Base-by-base conservation (phyloP, 2,329 filamentous ascomycete species). In the Uncinocarpus reesii region DNA sequence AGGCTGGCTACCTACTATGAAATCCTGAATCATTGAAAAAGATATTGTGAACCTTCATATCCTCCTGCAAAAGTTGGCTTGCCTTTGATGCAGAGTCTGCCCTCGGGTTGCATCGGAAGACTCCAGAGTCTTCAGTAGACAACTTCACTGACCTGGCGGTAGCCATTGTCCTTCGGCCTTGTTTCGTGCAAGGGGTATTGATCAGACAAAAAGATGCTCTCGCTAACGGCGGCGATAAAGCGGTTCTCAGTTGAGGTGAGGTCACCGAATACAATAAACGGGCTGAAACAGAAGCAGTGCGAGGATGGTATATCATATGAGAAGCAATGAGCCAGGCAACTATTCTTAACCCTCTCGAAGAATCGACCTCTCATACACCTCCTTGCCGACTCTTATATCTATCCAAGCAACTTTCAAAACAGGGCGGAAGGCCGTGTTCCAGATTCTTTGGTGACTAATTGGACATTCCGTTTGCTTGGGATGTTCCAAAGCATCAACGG, bases 11-110 rank as follows among this genome's bases (percentile, higher is more conserved):
- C 59, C 29, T 52, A 70, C 67, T 86, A 60, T 95, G 89, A 53
- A 84, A 93, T 0, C 83, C 83, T 1, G 65, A 60, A 0, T 74
- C 52, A 52, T 92, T 93, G 72, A 88, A 94, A 67, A 83, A 93
- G 50, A 88, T 82, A 60, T 94, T 84, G 57, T 88, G 78, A 28
- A 67, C 68, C 23, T 76, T 77, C 54, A 92, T 75, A 59, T 95
- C 88, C 49, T 80, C 70, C 61, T 94, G 85, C 15, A 95, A 68
- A 3, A 94, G 66, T 53, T 84, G 71, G 2, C 80, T 82, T 0
- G 77, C 73, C 51, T 71, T 80, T 32, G 70, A 67, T 0, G 86
- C 84, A 0, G 80, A 74, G 28, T 79, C 78, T 1, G 75, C 65
- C 2, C 70, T 76, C 34, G 72, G 69, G 52, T 61, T 59, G 1